phyloP scores from a whole-genome alignment of 306 rosid genomes.

The Inga oerstediana region DNA sequence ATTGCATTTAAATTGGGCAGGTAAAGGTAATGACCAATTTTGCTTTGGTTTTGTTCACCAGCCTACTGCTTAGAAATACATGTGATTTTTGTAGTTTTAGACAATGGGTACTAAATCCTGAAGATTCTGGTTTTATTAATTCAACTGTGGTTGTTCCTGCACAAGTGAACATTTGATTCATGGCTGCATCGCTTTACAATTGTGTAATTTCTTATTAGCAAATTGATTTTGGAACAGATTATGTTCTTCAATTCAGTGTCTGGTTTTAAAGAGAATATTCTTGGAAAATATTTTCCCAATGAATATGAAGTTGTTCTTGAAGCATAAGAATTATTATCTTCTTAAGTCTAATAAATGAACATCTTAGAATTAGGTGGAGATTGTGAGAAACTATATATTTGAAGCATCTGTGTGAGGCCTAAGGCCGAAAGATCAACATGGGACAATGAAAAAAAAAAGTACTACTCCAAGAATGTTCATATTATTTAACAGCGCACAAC shows the following conservation, averaged over 20 bases:
- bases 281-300: neutral
- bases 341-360: slow-evolving; percentile 32
- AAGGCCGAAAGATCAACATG: too few relatives aligned
- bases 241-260: neutral
- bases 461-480: too few relatives aligned
- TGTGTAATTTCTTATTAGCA: neutral
- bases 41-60: too few relatives aligned
- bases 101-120: neutral
- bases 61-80: too few relatives aligned
- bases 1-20: neutral
- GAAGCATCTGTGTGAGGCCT: too few relatives aligned
- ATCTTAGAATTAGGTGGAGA: too few relatives aligned
- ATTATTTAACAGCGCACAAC: too few relatives aligned
- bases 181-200: neutral
- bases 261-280: slow-evolving; percentile 4
- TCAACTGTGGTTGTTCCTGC: neutral
- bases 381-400: too few relatives aligned
- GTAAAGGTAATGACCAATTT: neutral
- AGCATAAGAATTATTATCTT: slow-evolving; percentile 27
- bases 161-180: neutral
- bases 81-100: neutral
- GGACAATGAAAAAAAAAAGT: too few relatives aligned
- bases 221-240: neutral
- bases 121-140: neutral
- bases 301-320: neutral